Conservation (phyloP, 2,329 filamentous ascomycete genomes). For the Aspergillus sp. region DNA sequence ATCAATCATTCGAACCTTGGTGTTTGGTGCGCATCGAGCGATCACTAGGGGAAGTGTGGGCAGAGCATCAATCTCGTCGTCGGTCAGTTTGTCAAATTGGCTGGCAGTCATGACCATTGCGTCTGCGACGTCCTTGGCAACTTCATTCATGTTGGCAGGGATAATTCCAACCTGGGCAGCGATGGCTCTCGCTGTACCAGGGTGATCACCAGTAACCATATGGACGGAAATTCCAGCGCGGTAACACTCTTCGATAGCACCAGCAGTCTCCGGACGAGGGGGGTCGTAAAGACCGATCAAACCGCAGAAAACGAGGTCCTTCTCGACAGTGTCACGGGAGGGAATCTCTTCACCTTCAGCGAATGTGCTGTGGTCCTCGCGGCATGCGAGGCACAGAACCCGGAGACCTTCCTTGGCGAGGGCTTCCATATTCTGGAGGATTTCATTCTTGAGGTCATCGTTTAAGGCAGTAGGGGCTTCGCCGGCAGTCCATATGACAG, state of each 20-base stretch:
- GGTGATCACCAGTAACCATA: constrained; percentile 85
- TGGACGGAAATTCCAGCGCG: constrained; percentile 77
- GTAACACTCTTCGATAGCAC: constrained; percentile 71
- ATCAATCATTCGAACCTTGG: constrained; percentile 87
- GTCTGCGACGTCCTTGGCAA: constrained; percentile 67
- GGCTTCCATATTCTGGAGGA: constrained; percentile 71
- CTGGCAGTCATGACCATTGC: constrained; percentile 75
- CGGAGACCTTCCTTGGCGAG: constrained; percentile 70
- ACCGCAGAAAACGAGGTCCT: constrained; percentile 73
- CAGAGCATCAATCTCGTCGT: constrained; percentile 70
- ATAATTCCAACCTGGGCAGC: constrained; percentile 80
- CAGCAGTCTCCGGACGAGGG: constrained; percentile 77
- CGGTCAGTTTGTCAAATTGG: constrained; percentile 77
- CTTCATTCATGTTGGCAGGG: constrained; percentile 62
- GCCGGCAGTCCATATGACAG: constrained; percentile 50
- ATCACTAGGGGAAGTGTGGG: constrained; percentile 62
- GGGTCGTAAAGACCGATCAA: constrained; percentile 86
- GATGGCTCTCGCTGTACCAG: constrained; percentile 77
- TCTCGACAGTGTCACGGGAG: constrained; percentile 66
- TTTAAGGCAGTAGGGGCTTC: constrained; percentile 51
- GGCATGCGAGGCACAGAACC: constrained; percentile 68
- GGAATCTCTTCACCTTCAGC: constrained; percentile 27
- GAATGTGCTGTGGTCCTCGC: constrained; percentile 22
- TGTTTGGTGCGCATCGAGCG: constrained; percentile 62
- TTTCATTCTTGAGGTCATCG: constrained; percentile 58